Evolutionary conservation across 2,329 filamentous ascomycete genomes (phyloP).

Genomic region (Penicillium frequentans): DNA sequence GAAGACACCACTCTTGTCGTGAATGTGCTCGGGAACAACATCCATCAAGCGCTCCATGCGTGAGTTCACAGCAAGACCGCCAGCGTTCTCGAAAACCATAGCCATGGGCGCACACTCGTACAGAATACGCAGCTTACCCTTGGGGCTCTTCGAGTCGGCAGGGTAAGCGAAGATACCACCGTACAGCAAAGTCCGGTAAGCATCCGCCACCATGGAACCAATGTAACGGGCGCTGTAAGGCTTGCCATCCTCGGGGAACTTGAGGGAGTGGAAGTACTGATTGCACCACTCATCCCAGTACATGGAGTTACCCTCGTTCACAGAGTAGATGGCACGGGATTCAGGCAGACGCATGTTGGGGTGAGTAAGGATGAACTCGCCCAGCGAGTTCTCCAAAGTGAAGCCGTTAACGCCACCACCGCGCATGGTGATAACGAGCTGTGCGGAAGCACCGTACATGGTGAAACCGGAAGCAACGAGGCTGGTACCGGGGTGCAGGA

Average conservation of each 20-base stretch:
- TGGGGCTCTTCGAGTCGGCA: slow-evolving; percentile 95
- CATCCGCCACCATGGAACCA: slow-evolving; percentile 96
- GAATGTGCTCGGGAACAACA: slow-evolving; percentile 86
- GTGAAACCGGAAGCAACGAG: slow-evolving; percentile 96
- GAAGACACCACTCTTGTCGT: slow-evolving; percentile 94
- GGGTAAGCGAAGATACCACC: slow-evolving; percentile 98
- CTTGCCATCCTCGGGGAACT: slow-evolving; percentile 71
- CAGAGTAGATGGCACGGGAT: slow-evolving; percentile 85
- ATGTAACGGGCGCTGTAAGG: slow-evolving; percentile 96
- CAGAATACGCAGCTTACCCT: slow-evolving; percentile 94
- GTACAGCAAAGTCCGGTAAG: slow-evolving; percentile 92
- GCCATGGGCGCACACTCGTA: slow-evolving; percentile 99
- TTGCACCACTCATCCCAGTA: slow-evolving; percentile 93
- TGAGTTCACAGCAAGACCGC: slow-evolving; percentile 87
- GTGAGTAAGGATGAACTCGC: slow-evolving; percentile 98
- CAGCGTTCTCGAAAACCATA: slow-evolving; percentile 97
- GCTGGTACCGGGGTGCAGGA: slow-evolving; percentile 86
- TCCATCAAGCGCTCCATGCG: slow-evolving; percentile 89
- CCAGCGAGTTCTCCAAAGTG: slow-evolving; percentile 92
- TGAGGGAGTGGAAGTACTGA: slow-evolving; percentile 85
- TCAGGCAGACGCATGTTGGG: slow-evolving; percentile 87
- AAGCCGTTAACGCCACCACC: slow-evolving; percentile 92
- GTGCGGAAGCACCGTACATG: slow-evolving; percentile 97
- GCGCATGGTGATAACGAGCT: slow-evolving; percentile 96
- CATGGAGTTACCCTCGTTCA: slow-evolving; percentile 96